Base-by-base conservation (phyloP, 331 rosid genomes). In the Phaseolus coccineus region DNA sequence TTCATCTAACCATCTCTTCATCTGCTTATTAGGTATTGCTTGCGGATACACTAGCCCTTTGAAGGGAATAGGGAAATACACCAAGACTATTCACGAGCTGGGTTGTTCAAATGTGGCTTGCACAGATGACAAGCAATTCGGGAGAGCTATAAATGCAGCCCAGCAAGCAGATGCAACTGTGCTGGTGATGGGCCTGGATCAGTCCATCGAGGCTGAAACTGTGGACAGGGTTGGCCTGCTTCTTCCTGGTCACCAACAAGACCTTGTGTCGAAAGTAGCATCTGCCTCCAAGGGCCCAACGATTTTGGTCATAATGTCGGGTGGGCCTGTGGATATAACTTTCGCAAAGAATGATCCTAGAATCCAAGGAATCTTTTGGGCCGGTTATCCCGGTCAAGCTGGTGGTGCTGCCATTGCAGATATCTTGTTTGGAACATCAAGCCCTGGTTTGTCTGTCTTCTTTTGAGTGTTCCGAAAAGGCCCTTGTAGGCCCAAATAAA, bases 371-470 rank as follows among this genome's bases (percentile, higher is more conserved):
- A 88, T 92, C 46, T 51, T 90, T 47, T 90, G 97, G 97, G 90
- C 88, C 2, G 97, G 97, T 2, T 92, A 92, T 67, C 97, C 97
- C 0, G 97, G 97, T 55, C 92, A 92, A 75, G 92, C 92, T 0
- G 97, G 96, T 4, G 97, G 96, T 8, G 88, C 89, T 5, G 97
- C 96, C 86, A 89, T 91, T 61, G 93, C 94, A 0, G 90, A 89
- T 66, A 65, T 91, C 77, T 69, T 91, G 74, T 93, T 87, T 55
- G 97, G 94, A 69, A 50, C 68, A 6, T 68, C 84, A 6, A 91
- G 85, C 71, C 96, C 96, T 53, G 90, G 97, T 92, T 28, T 40
- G 78, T 70, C 8, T 58, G 13, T 9, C 7, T 35, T 5, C 6
- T 31, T 14, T 15, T 28, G 7, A 46, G 4, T 7, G 1, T 35